Evolutionary conservation across 495 filamentous ascomycete genomes (phyloP).

Genomic region (Hyaloscypha variabilis): DNA sequence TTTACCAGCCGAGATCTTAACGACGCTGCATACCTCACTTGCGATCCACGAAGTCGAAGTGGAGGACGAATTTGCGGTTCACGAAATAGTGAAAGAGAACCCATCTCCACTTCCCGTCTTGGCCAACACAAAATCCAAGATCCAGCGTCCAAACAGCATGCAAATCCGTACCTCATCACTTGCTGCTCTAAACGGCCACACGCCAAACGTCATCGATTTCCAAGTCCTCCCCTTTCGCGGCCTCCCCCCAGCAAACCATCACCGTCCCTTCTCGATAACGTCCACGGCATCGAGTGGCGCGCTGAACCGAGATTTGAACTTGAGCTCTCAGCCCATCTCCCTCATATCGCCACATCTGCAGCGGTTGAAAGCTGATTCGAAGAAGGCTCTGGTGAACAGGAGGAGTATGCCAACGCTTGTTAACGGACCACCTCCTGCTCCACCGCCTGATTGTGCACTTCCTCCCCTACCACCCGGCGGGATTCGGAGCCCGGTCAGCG

Average conservation of each 20-base stretch:
- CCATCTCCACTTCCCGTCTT: constrained; percentile 13
- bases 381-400: constrained; percentile 40
- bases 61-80: neutral
- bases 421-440: constrained; percentile 61
- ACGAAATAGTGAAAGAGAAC: constrained; percentile 3
- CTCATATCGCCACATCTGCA: constrained; percentile 13
- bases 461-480: constrained; percentile 55
- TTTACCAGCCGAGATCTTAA: constrained; percentile 1
- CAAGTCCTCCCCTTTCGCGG: neutral
- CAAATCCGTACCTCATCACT: constrained; percentile 10
- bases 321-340: neutral
- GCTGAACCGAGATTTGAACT: neutral
- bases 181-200: neutral
- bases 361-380: constrained; percentile 9
- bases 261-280: neutral
- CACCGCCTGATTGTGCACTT: constrained; percentile 65
- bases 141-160: constrained; percentile 25
- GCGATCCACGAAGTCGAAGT: neutral
- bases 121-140: constrained; percentile 20
- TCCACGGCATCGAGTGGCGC: neutral
- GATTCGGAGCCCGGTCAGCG: constrained; percentile 4
- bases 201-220: neutral
- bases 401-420: constrained; percentile 62
- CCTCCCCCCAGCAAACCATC: neutral
- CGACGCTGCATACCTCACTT: neutral